Percentiles rank a stretch among this genome's conserved stretches.
These are phyloP conservation scores for Immersiporthe knoxdaviesiana DNA, from an alignment of 2,329 filamentous ascomycete species.

Conservation along the genomic window DNA sequence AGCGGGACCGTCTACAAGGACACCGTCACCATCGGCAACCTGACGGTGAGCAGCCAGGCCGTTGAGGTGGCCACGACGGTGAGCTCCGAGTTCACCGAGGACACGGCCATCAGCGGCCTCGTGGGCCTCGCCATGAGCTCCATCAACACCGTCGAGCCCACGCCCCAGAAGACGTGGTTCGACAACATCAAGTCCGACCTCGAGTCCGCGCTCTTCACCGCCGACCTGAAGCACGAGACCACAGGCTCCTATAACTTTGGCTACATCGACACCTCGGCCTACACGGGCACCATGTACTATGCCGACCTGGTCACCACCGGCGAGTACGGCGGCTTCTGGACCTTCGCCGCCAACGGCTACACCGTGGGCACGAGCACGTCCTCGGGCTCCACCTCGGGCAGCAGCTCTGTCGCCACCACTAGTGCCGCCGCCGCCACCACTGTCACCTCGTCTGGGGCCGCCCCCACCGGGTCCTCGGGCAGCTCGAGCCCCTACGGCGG, in stretches of 20 bases:
- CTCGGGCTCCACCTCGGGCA: not conserved
- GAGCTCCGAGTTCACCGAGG: constrained; percentile 34
- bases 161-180: constrained; percentile 39
- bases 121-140: constrained; percentile 37
- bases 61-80: constrained; percentile 38
- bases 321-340: constrained; percentile 58
- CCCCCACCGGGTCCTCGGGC: not conserved
- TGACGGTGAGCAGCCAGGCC: constrained; percentile 36
- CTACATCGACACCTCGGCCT: constrained; percentile 56
- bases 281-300: constrained; percentile 58
- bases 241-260: constrained; percentile 60
- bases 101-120: constrained; percentile 34
- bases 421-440: not conserved
- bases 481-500: not conserved
- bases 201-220: constrained; percentile 58
- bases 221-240: constrained; percentile 40
- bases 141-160: constrained; percentile 38
- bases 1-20: constrained; percentile 37
- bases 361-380: constrained; percentile 41
- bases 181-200: constrained; percentile 41
- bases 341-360: constrained; percentile 54
- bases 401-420: constrained; percentile 1
- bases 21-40: constrained; percentile 35
- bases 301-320: constrained; percentile 45
- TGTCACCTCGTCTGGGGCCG: not conserved